Evolutionary conservation across 768 basidiomycete genomes (phyloP).

Genomic region (Mycena rebaudengoi): DNA sequence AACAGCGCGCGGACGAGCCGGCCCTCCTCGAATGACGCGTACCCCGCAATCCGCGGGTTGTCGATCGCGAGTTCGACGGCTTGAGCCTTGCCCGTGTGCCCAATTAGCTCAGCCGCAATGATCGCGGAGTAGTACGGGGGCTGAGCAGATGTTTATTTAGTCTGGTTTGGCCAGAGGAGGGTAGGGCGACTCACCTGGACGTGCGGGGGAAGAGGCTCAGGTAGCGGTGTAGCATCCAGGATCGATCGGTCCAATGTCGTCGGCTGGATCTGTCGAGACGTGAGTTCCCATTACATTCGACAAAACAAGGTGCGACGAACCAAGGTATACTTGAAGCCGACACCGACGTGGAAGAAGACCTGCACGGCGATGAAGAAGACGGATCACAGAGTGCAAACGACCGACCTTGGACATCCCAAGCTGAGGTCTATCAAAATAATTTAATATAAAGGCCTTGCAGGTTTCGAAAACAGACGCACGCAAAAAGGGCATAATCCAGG

Average conservation of each 20-base stretch:
- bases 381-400: no score
- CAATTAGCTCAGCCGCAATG: conserved; percentile 65
- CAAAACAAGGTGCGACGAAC: no score
- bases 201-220: conserved; percentile 61
- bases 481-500: conserved; percentile 69
- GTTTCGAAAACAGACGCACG: conserved; percentile 37
- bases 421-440: conserved; percentile 42
- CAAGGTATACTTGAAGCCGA: conserved; percentile 77
- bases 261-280: conserved; percentile 65
- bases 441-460: neutral
- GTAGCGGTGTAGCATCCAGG: conserved; percentile 60
- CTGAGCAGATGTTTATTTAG: neutral
- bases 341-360: conserved; percentile 69
- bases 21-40: conserved; percentile 64
- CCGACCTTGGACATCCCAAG: conserved; percentile 52
- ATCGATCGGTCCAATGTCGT: conserved; percentile 63
- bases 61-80: conserved; percentile 58
- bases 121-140: conserved; percentile 73
- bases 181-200: conserved; percentile 46
- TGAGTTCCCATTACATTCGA: neutral
- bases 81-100: conserved; percentile 47
- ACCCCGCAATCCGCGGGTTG: conserved; percentile 60
- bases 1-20: conserved; percentile 58
- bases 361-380: no score
- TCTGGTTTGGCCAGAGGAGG: neutral